These are phyloP conservation scores for Sisymbrium irio DNA, from an alignment of 345 rosid species.

Conservation along the genomic window DNA sequence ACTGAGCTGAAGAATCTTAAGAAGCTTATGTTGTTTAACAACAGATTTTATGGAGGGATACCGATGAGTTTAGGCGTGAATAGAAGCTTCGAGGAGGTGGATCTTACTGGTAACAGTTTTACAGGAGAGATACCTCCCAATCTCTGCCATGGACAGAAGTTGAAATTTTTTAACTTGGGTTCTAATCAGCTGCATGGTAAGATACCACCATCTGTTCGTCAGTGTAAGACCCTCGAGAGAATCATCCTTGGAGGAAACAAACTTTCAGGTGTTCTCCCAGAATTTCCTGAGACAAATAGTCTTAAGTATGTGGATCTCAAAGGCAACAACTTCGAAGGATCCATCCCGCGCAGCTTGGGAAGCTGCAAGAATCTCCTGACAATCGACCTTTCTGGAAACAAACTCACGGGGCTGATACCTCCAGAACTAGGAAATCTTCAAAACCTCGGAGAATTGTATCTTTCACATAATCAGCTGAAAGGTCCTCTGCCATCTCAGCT, in stretches of 20 bases:
- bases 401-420: conserved; percentile 59
- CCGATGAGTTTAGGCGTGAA: conserved; percentile 64
- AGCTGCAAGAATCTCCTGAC: conserved; percentile 43
- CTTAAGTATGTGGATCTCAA: conserved; percentile 51
- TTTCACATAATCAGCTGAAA: conserved; percentile 60
- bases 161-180: conserved; percentile 48
- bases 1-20: conserved; percentile 54
- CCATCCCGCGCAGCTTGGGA: conserved; percentile 58
- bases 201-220: conserved; percentile 54
- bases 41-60: conserved; percentile 58
- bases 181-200: conserved; percentile 61
- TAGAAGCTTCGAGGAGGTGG: conserved; percentile 59
- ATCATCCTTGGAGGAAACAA: conserved; percentile 51
- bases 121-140: conserved; percentile 64
- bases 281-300: conserved; percentile 40
- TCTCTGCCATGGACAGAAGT: conserved; percentile 59
- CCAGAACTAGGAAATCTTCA: conserved; percentile 51
- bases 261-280: conserved; percentile 56
- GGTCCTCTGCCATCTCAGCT: conserved; percentile 68
- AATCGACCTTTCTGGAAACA: conserved; percentile 58
- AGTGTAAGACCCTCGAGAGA: conserved; percentile 60
- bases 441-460: conserved; percentile 41
- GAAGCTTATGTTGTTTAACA: conserved; percentile 49
- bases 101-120: conserved; percentile 56
- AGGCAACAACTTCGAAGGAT: conserved; percentile 52